phyloP scores from a whole-genome alignment of 345 rosid genomes.

The rapeseed (Brassica napus) region Da-Ae NC_063439.1:21656501-21657000 shows the following conservation, averaged over 20 bases:
- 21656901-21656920: not conserved
- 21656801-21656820: conserved; percentile 14
- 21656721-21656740: not conserved
- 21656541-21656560: not conserved
- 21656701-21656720: not conserved
- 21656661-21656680: not conserved
- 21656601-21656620: not conserved
- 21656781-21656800: not conserved
- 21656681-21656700: not conserved
- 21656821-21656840: not conserved
- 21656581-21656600: not conserved
- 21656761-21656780: not conserved
- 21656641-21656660: not conserved
- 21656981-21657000: not conserved
- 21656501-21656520: not conserved
- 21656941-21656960: not conserved
- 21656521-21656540: not conserved
- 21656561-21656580: not conserved
- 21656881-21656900: not conserved
- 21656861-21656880: not conserved
- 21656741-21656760: not conserved
- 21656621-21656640: not conserved
- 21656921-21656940: conserved; percentile 4
- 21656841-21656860: not conserved
- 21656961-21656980: not conserved